Evolutionary conservation across 257 asterid genomes (phyloP).

Genomic region (Nyctanthes arbortristis): DNA sequence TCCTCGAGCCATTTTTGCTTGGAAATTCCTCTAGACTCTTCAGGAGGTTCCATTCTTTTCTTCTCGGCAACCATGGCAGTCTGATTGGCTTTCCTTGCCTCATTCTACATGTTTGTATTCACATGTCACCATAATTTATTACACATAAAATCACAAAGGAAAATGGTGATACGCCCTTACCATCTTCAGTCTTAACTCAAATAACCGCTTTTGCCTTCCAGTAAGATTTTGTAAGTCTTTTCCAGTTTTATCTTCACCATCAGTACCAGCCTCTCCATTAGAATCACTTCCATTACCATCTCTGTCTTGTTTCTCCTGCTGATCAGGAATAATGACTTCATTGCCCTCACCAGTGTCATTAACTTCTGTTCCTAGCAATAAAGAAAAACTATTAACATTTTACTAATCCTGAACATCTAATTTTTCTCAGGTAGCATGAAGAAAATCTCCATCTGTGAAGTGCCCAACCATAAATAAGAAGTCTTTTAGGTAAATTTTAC

Average conservation of each 20-base stretch:
- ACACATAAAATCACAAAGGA: background rate
- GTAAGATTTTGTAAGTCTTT: slow-evolving; percentile 50
- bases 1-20: slow-evolving; percentile 98
- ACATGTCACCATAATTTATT: slow-evolving; percentile 13
- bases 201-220: slow-evolving; percentile 73
- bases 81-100: slow-evolving; percentile 91
- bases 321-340: slow-evolving; percentile 28
- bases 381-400: background rate
- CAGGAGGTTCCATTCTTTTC: slow-evolving; percentile 67
- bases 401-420: background rate
- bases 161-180: slow-evolving; percentile 34
- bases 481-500: background rate
- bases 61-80: slow-evolving; percentile 88
- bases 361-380: slow-evolving; percentile 37
- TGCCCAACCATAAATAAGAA: background rate
- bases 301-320: slow-evolving; percentile 38
- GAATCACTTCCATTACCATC: slow-evolving; percentile 33
- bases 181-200: slow-evolving; percentile 82
- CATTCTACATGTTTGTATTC: slow-evolving; percentile 47
- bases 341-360: slow-evolving; percentile 23
- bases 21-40: slow-evolving; percentile 88
- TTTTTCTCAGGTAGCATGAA: background rate
- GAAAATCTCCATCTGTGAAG: no score
- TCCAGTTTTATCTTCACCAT: slow-evolving; percentile 37
- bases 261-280: slow-evolving; percentile 40